These are phyloP conservation scores for Colletotrichum sp. DNA, from an alignment of 2,329 filamentous ascomycete genomes.

Conservation along the genomic window DNA sequence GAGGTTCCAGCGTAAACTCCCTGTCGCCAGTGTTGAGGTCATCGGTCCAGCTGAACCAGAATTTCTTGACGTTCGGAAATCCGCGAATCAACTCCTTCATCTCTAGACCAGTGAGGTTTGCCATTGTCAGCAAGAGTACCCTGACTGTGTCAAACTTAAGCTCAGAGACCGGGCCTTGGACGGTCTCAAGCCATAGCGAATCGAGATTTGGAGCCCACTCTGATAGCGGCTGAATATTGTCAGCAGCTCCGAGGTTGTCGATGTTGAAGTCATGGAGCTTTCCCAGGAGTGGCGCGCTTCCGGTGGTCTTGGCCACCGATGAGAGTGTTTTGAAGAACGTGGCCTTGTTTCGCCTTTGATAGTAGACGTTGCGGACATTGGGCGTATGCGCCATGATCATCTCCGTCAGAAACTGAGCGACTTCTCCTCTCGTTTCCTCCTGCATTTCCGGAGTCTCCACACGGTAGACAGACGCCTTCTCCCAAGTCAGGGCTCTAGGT, in stretches of 20 bases:
- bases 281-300: fast-evolving
- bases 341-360: fast-evolving
- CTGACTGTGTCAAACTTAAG: not conserved
- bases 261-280: not conserved
- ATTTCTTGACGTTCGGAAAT: not conserved
- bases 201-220: not conserved
- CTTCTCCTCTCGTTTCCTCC: not conserved
- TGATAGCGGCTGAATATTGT: fast-evolving
- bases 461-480: fast-evolving
- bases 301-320: fast-evolving
- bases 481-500: fast-evolving
- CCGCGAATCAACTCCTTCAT: not conserved
- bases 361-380: not conserved
- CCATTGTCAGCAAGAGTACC: not conserved
- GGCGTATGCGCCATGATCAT: not conserved
- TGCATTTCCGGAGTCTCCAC: not conserved
- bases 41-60: not conserved
- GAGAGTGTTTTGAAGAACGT: not conserved
- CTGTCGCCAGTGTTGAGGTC: not conserved
- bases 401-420: not conserved
- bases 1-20: not conserved
- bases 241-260: not conserved
- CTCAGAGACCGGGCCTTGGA: not conserved
- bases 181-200: not conserved
- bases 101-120: not conserved